Percentiles rank a stretch among this genome's conserved stretches.
phyloP scores from a whole-genome alignment of 768 basidiomycete genomes.

The Termitomyces sp. region DNA sequence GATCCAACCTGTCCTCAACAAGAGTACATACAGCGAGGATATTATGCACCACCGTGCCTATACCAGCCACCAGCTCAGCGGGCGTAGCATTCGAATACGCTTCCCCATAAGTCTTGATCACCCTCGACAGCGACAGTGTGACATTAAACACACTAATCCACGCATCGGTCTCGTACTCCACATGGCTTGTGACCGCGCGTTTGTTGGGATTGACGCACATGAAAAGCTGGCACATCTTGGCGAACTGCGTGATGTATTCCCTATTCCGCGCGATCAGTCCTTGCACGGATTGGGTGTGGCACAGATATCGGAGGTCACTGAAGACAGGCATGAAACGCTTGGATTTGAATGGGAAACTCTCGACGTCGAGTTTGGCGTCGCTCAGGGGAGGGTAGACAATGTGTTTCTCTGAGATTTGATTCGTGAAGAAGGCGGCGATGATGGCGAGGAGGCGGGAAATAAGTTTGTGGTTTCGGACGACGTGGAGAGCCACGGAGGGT shows the following conservation, averaged over 20 bases:
- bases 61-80: conserved; percentile 61
- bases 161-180: conserved; percentile 95
- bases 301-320: conserved; percentile 83
- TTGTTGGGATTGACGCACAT: conserved; percentile 92
- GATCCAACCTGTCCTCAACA: conserved; percentile 63
- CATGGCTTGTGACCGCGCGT: conserved; percentile 74
- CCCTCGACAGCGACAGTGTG: conserved; percentile 82
- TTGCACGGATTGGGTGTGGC: conserved; percentile 78
- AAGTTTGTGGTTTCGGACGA: conserved; percentile 70
- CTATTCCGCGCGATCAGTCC: conserved; percentile 68
- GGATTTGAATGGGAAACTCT: conserved; percentile 84
- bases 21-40: conserved; percentile 71
- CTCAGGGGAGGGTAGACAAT: conserved; percentile 43
- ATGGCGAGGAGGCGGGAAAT: conserved; percentile 76
- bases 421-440: conserved; percentile 90
- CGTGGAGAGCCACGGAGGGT: conserved; percentile 77
- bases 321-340: conserved; percentile 97
- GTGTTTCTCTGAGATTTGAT: conserved; percentile 74
- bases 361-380: conserved; percentile 59
- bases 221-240: conserved; percentile 81
- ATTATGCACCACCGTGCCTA: conserved; percentile 64
- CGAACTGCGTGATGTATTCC: conserved; percentile 66
- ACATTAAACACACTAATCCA: conserved; percentile 98
- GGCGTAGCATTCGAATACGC: conserved; percentile 61
- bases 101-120: conserved; percentile 87